Evolutionary conservation across 176 grass and related monocot genomes (phyloP).

Genomic region (Alloteropsis semialata): DNA sequence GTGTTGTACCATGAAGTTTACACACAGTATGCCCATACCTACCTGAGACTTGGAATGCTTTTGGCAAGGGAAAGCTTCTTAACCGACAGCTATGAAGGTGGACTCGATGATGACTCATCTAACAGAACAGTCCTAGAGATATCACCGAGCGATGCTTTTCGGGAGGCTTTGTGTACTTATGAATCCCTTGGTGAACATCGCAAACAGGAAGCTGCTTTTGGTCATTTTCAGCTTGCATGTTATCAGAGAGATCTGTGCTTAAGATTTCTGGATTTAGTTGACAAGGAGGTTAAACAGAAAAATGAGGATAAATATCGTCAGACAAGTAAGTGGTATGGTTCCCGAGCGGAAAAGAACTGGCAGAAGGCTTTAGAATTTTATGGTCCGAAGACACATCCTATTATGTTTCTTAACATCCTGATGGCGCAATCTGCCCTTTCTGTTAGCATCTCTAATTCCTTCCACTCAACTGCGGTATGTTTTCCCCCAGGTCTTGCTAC

Average conservation of each 20-base stretch:
- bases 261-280: constrained; percentile 72
- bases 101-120: constrained; percentile 56
- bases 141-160: constrained; percentile 86
- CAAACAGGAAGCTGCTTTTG: constrained; percentile 93
- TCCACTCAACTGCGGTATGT: constrained; percentile 69
- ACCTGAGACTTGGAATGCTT: constrained; percentile 96
- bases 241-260: constrained; percentile 91
- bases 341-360: constrained; percentile 86
- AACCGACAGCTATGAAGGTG: constrained; percentile 60
- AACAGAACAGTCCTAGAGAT: constrained; percentile 57
- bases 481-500: constrained; percentile 5
- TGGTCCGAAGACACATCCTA: constrained; percentile 77
- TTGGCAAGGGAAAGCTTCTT: constrained; percentile 84
- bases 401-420: constrained; percentile 90
- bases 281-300: constrained; percentile 73
- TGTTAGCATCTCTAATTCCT: constrained; percentile 49
- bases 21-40: constrained; percentile 93
- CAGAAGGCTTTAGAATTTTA: constrained; percentile 80
- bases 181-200: constrained; percentile 72
- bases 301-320: constrained; percentile 70
- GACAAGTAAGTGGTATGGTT: constrained; percentile 87
- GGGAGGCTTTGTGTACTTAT: constrained; percentile 84
- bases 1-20: constrained; percentile 59
- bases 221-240: constrained; percentile 86
- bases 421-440: constrained; percentile 75